Conservation (phyloP, 306 rosid species). For the Ormosia semicastrata region DNA sequence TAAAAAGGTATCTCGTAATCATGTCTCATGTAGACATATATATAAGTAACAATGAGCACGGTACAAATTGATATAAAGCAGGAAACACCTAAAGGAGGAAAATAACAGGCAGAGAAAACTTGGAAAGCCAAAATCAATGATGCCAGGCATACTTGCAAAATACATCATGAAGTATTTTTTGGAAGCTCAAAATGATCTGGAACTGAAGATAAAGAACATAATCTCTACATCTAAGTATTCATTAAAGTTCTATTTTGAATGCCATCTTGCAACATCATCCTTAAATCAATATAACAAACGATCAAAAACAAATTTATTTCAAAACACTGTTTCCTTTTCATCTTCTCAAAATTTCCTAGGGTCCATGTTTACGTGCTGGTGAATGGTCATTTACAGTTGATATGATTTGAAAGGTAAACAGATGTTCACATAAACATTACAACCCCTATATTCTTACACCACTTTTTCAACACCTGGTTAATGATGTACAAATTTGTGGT, state of each 20-base stretch:
- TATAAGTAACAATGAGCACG: neutral
- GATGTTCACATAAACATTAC: neutral
- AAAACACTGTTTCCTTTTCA: neutral
- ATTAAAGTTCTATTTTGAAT: slow-evolving; percentile 2
- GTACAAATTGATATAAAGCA: neutral
- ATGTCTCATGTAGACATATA: neutral
- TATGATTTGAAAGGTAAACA: neutral
- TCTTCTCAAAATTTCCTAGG: neutral
- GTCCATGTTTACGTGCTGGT: neutral
- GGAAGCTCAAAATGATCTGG: slow-evolving; percentile 1
- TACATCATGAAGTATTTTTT: neutral
- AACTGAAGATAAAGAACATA: neutral
- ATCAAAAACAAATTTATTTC: neutral
- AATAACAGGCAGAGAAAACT: slow-evolving; percentile 7
- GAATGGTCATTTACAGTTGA: neutral
- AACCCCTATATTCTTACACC: too few relatives aligned
- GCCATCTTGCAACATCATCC: neutral
- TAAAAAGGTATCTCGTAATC: slow-evolving; percentile 4
- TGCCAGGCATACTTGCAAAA: slow-evolving; percentile 16
- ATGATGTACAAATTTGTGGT: too few relatives aligned
- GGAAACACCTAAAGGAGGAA: neutral
- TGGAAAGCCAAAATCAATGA: neutral
- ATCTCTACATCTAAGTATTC: neutral
- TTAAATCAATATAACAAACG: neutral
- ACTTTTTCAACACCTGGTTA: too few relatives aligned